phyloP scores from a whole-genome alignment of 192 early-diverging fungal genomes.

The Neocallimastix lanati region DNA sequence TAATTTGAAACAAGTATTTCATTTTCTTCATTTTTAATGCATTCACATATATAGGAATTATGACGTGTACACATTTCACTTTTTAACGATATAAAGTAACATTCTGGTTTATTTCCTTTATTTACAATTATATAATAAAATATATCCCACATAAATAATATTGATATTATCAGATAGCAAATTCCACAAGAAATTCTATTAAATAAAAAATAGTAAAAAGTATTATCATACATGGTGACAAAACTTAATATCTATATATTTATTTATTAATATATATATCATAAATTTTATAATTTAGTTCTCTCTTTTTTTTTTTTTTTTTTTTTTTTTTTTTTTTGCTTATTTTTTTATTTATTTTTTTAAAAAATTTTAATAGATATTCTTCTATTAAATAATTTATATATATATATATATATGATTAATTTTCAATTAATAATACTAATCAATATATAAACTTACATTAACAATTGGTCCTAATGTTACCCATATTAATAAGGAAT shows the following conservation, averaged over 20 bases:
- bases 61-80: neutral
- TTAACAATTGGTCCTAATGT: neutral
- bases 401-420: too few species aligned
- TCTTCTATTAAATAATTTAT: too few species aligned
- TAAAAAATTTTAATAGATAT: too few species aligned
- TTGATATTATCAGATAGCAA: neutral
- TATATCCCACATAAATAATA: neutral
- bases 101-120: neutral
- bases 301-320: too few species aligned
- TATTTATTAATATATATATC: neutral
- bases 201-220: neutral
- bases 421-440: too few species aligned
- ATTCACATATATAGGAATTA: neutral
- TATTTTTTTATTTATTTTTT: too few species aligned
- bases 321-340: too few species aligned
- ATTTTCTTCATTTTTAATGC: neutral
- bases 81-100: neutral
- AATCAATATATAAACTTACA: neutral
- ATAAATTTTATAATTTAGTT: too few species aligned
- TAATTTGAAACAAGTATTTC: neutral
- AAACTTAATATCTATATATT: neutral
- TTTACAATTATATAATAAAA: neutral
- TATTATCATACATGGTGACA: neutral
- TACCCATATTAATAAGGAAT: neutral
- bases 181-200: neutral